Conservation (phyloP, 208 protist species). For the Phytomonas serpens region DNA sequence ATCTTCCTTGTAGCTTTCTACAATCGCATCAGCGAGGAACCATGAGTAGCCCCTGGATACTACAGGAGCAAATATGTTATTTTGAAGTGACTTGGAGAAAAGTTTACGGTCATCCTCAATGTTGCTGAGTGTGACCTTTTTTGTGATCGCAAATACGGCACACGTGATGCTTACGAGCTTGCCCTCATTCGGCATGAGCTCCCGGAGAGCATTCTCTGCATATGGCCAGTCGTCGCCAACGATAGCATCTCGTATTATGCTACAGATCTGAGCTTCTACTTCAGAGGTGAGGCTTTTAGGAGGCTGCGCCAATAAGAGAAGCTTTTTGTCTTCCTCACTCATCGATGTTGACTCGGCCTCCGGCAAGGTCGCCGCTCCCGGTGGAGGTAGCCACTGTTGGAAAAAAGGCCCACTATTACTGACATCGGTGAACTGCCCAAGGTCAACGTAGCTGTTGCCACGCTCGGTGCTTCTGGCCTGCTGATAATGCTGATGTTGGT, state of each 20-base stretch:
- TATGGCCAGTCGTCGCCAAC: slow-evolving; percentile 40
- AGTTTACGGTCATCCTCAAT: slow-evolving; percentile 51
- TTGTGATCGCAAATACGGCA: slow-evolving; percentile 54
- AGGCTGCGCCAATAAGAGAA: slow-evolving; percentile 50
- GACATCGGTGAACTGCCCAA: slow-evolving; percentile 19
- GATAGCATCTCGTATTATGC: slow-evolving; percentile 49
- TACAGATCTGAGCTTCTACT: slow-evolving; percentile 40
- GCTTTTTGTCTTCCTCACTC: slow-evolving; percentile 60
- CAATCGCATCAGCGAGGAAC: slow-evolving; percentile 62
- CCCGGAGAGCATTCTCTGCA: slow-evolving; percentile 23
- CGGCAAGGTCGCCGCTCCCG: slow-evolving; percentile 10
- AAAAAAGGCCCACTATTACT: slow-evolving; percentile 17
- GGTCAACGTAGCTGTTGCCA: slow-evolving; percentile 35
- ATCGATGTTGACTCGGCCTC: slow-evolving; percentile 15
- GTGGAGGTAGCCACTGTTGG: slow-evolving; percentile 16
- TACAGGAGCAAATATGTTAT: slow-evolving; percentile 29
- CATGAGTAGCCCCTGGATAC: slow-evolving; percentile 70
- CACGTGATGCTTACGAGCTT: slow-evolving; percentile 39
- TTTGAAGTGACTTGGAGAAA: slow-evolving; percentile 28
- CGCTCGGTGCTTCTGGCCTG: slow-evolving; percentile 19
- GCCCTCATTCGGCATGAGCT: slow-evolving; percentile 36
- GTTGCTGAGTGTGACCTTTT: slow-evolving; percentile 32
- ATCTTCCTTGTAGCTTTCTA: slow-evolving; percentile 50
- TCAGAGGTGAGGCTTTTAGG: slow-evolving; percentile 47
- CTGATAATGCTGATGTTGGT: slow-evolving; percentile 20